phyloP scores from a whole-genome alignment of 2,329 filamentous ascomycete species.

The Aspergillus piperis region DNA sequence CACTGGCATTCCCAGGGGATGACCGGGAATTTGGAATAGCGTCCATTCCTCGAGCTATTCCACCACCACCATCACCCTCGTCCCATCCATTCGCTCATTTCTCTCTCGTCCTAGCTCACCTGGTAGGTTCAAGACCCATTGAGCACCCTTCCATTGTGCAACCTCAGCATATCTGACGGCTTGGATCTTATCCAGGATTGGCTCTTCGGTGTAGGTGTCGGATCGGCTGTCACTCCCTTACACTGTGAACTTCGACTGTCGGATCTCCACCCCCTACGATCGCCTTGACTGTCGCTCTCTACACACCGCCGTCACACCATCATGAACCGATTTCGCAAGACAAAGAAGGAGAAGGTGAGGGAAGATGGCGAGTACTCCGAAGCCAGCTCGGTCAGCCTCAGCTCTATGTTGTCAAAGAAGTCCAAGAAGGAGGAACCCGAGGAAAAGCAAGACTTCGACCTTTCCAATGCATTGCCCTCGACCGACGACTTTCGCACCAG shows the following conservation, averaged over 20 bases:
- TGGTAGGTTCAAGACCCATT: neutral
- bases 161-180: neutral
- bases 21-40: neutral
- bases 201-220: neutral
- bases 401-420: slow-evolving; percentile 50
- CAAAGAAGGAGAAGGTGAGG: slow-evolving; percentile 39
- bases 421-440: slow-evolving; percentile 52
- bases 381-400: slow-evolving; percentile 45
- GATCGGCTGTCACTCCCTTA: neutral
- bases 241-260: neutral
- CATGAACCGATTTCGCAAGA: slow-evolving; percentile 47
- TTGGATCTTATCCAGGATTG: neutral
- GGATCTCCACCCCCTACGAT: neutral
- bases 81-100: neutral
- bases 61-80: neutral
- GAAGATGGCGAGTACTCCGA: slow-evolving; percentile 25
- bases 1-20: slow-evolving; percentile 1
- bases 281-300: neutral
- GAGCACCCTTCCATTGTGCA: neutral
- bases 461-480: slow-evolving; percentile 73
- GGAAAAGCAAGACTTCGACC: slow-evolving; percentile 64
- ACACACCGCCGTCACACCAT: neutral
- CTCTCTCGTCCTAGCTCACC: neutral
- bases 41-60: neutral
- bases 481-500: slow-evolving; percentile 93